Percentiles rank a stretch among this genome's conserved stretches.
Evolutionary conservation across 441 rosid species (phyloP).

Genomic region (Gossypium gossypioides): DNA sequence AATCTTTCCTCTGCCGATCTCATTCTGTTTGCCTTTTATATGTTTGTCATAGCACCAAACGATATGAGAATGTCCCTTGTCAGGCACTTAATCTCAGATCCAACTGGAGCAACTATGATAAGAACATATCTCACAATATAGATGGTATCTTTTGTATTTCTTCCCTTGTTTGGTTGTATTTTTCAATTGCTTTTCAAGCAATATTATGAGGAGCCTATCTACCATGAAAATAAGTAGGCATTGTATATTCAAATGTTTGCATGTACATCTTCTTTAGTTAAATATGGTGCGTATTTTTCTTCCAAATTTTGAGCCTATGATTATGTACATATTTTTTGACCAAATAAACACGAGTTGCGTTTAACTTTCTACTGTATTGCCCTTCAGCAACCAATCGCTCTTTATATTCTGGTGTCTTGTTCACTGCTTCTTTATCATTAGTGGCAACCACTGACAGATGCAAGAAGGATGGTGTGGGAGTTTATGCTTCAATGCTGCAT

Average conservation of each 20-base stretch:
- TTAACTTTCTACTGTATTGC: neutral
- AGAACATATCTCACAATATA: slow-evolving; percentile 62
- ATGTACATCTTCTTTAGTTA: slow-evolving; percentile 2
- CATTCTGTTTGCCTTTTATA: slow-evolving; percentile 60
- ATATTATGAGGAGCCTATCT: slow-evolving; percentile 3
- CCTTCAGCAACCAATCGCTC: neutral
- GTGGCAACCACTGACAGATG: neutral
- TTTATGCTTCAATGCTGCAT: neutral
- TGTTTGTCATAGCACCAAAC: slow-evolving; percentile 78
- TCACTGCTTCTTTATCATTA: too few species aligned
- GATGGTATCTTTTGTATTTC: slow-evolving; percentile 7
- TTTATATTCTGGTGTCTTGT: neutral
- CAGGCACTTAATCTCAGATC: slow-evolving; percentile 78
- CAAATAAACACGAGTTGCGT: neutral
- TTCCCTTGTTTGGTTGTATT: slow-evolving; percentile 17
- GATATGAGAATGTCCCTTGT: slow-evolving; percentile 63
- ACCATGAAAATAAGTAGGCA: slow-evolving; percentile 2
- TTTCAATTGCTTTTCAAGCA: slow-evolving; percentile 10
- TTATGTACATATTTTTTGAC: neutral
- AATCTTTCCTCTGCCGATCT: slow-evolving; percentile 75
- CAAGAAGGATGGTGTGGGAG: neutral
- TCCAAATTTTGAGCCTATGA: neutral
- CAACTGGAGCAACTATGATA: slow-evolving; percentile 82
- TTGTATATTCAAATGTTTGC: slow-evolving; percentile 8
- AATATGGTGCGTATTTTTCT: neutral